Base-by-base conservation (phyloP, 805 yeast genomes). In the Nematodospora valgi region DNA sequence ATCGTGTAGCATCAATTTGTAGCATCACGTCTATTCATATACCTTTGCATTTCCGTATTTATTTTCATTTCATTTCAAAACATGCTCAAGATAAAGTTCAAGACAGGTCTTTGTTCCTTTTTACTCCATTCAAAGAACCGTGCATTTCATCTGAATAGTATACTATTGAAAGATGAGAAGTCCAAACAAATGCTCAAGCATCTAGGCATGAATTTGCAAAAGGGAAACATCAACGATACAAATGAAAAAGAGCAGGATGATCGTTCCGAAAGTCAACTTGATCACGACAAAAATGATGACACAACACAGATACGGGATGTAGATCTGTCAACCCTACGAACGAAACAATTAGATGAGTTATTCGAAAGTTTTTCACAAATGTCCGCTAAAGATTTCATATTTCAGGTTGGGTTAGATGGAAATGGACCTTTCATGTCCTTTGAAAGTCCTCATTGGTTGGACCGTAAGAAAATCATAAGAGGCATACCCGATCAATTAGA, bases 401-500 rank as follows among this genome's bases (percentile, higher is more conserved):
- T 64, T 16, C 70, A 65, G 37, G 49, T 51, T 32, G 59, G 54
- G 37, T 46, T 65, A 27, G 68, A 62, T 38, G 51, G 56, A 30
- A 64, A 63, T n/a, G 38, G 51, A 27, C 67, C 55, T 37, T 59
- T 64, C 36, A 52, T 55, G 24, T 50, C 63, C 13, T 54, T 54
- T 36, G 52, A 58, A 4, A 54, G 65, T 9, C 58, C 58, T 17
- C 69, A 62, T 46, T 60, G 49, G 41, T 41, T 64, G 18, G 62
- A 64, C 42, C 43, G 72, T 32, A 52, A 51, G 30, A 42, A 45
- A 14, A 38, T 59, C 11, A 44, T 64, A 16, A 48, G 57, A 21
- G 50, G 43, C 20, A 45, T 66, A 10, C 70, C 72, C 0, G 61
- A 63, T 33, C 64, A 56, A 39, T 47, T 64, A 8, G 68, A 66